Percentiles rank a stretch among this genome's conserved stretches.
Conservation (phyloP, 805 yeast species). For the Saccharomyces paradoxus region DNA sequence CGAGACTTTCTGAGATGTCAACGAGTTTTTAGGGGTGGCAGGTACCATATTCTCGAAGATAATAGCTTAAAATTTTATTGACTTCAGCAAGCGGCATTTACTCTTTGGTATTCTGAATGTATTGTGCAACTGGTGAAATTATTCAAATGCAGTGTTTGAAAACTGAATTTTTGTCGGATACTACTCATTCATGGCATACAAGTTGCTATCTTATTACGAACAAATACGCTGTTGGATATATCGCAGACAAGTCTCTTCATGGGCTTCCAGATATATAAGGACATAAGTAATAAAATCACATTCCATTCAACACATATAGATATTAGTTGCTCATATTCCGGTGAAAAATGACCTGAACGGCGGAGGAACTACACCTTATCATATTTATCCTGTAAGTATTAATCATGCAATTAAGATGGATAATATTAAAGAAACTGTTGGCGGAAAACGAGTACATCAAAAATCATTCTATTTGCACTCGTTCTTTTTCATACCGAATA, state of each 20-base stretch:
- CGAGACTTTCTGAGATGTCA: background rate
- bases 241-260: background rate
- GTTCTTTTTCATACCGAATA: background rate
- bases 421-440: too few species aligned
- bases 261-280: background rate
- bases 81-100: background rate
- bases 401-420: constrained; percentile 18
- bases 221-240: background rate
- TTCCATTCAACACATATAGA: background rate
- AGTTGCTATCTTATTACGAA: background rate
- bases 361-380: constrained; percentile 48
- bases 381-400: constrained; percentile 32
- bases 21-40: background rate
- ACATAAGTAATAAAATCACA: background rate
- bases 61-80: background rate
- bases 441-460: background rate
- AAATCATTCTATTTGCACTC: background rate
- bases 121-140: background rate
- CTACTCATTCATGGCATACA: background rate
- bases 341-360: constrained; percentile 31
- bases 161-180: background rate
- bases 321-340: background rate
- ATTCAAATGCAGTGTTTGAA: background rate
- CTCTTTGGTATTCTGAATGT: background rate
- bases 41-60: background rate